Percentiles rank a stretch among this genome's conserved stretches.
Evolutionary conservation across 2,329 filamentous ascomycete genomes (phyloP).

Genomic region (Daldinia sp.): DNA sequence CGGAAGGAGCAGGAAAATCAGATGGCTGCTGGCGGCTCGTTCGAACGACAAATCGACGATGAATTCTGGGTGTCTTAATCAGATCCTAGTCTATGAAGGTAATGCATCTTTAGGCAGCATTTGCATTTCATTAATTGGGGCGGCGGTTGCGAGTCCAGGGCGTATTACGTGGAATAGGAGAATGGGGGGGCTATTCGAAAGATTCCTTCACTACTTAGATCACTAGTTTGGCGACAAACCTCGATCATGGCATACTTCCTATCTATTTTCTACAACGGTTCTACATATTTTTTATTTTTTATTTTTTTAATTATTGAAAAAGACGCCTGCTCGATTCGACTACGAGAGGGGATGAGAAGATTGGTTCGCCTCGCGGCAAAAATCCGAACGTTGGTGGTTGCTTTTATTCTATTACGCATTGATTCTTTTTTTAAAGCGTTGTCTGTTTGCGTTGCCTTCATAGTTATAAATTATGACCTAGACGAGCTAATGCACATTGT

Average conservation of each 20-base stretch:
- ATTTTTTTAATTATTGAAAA: constrained; percentile 31
- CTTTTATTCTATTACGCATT: constrained; percentile 36
- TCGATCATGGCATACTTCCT: constrained; percentile 40
- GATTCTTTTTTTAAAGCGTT: constrained; percentile 5
- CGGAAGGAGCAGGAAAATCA: constrained; percentile 21
- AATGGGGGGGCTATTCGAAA: constrained; percentile 29
- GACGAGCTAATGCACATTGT: constrained; percentile 9
- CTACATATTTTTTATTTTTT: constrained; percentile 31
- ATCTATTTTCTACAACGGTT: constrained; percentile 33
- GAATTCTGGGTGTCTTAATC: constrained; percentile 28
- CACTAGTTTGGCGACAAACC: constrained; percentile 45
- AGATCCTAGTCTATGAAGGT: constrained; percentile 23
- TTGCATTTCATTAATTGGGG: constrained; percentile 32
- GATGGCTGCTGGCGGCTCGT: constrained; percentile 37
- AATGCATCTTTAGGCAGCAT: constrained; percentile 27
- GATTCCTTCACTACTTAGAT: constrained; percentile 37
- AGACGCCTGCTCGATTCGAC: constrained; percentile 27
- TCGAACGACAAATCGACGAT: constrained; percentile 20
- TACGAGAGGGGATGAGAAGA: constrained; percentile 43
- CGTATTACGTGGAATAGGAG: constrained; percentile 25
- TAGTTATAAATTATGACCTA: constrained; percentile 23
- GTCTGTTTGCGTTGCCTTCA: constrained; percentile 17
- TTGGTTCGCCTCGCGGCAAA: constrained; percentile 50
- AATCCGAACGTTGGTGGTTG: constrained; percentile 39
- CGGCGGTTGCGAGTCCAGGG: constrained; percentile 31